Base-by-base conservation (phyloP, 2,329 filamentous ascomycete genomes). In the Clonostachys rhizophaga region DNA sequence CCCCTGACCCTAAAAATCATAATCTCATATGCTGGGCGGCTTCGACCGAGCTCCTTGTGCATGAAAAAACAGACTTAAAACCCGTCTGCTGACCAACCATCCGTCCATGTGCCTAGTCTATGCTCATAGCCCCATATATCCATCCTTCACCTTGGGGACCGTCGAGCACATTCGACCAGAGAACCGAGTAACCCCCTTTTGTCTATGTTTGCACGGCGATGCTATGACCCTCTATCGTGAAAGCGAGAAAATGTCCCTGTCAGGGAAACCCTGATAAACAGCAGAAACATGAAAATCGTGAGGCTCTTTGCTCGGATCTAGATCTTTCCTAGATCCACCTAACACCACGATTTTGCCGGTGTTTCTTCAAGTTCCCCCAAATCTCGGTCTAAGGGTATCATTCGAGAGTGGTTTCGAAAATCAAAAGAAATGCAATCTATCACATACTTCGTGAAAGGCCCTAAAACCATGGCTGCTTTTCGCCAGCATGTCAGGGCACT, bases 171-270 rank as follows among this genome's bases (percentile, higher is more conserved):
- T 62, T 51, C 54, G 64, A 72, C 73, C 67, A 75, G 72, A 78
- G 68, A 77, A 76, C 74, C 70, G 77, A 81, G 76, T 78, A 79
- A 79, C 79, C 78, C 76, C 76, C 75, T 81, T 82, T 81, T 81
- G 75, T 83, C 78, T 83, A 82, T 78, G 70, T 65, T 55, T 65
- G 63, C 61, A 67, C 66, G 67, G 65, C 66, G 67, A 70, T 66
- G 64, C 61, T 67, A 70, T 66, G 66, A 70, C 65, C 65, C 62
- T 69, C 65, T 70, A 66, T 66, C 59, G 62, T 66, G 59, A 66
- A 68, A 65, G 58, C 57, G 61, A 61, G 61, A 63, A 68, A 67
- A 64, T 65, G 65, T 58, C 63, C 65, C 59, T 61, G 56, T 51
- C 53, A 56, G 58, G 58, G 54, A 60, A 61, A 58, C 61, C 62